Evolutionary conservation across 2,329 filamentous ascomycete species (phyloP), one percentile per base, ranked within the genome.

Genomic region (Helotiales sp.): DNA sequence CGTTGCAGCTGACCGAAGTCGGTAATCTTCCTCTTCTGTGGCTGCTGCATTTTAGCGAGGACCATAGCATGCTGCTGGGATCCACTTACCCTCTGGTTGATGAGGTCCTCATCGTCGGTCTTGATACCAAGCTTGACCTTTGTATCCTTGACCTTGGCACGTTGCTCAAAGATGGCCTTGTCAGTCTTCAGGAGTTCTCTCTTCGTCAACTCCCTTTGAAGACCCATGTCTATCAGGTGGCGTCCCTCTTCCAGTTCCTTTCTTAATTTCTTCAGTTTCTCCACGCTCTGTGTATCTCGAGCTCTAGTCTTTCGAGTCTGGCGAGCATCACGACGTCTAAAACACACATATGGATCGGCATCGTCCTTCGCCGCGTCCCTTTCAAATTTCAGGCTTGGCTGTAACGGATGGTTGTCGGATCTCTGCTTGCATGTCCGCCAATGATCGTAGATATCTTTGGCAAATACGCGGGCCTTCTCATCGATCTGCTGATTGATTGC

Each of bases 331-430:
- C 95, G 90, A 67, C 95, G 87, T 71, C 95, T 86, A 83, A 99
- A 99, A 76, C 95, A 99, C 69, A 99, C 93, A 76, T 96, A 99
- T 49, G 95, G 95, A 75, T 99, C 95, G 68, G 90, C 86, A 72
- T 99, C 95, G 73, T 99, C 95, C 60, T 88, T 96, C 64, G 98
- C 93, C 71, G 91, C 89, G 63, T 95, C 91, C 47, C 88, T 96
- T 77, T 99, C 95, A 65, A 96, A 95, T 77, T 97, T 97, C 72
- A 98, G 84, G 22, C 79, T 81, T 7, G 91, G 85, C 70, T 93
- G 88, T 60, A 98, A 77, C 5, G 87, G 77, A 66, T 82, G 86
- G 71, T 93, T 95, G 64, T 83, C 84, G 58, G 80, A 81, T 29
- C 79, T 79, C 67, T 86, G 78, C 52, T 91, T 84, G 69, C 85